A percentile compares a stretch with the other conserved stretches of the same genome.
These are phyloP conservation scores for Rhizoctonia solani DNA, from an alignment of 1,284 basidiomycete genomes.

Conservation along the genomic window DNA sequence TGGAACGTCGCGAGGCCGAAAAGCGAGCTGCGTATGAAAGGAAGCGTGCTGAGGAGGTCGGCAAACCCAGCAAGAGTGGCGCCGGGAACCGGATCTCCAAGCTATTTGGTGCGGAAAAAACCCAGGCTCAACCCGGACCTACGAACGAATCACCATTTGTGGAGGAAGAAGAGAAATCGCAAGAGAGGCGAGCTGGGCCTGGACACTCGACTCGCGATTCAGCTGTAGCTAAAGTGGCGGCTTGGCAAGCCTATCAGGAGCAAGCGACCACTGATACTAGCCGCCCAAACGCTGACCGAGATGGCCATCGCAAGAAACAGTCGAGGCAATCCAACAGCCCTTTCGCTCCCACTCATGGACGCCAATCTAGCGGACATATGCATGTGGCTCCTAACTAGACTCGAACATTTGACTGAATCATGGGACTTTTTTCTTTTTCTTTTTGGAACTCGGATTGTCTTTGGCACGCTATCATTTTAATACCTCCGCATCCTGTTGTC, in stretches of 20 bases:
- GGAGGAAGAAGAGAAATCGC: neutral
- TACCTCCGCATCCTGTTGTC: too few species aligned
- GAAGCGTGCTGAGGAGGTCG: conserved; percentile 40
- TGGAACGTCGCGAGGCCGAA: conserved; percentile 70
- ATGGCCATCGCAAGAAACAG: neutral
- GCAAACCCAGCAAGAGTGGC: neutral
- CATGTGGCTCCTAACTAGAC: conserved; percentile 18
- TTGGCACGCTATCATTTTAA: too few species aligned
- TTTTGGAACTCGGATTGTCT: neutral
- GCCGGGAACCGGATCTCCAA: conserved; percentile 3
- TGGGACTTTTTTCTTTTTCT: neutral
- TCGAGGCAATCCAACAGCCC: conserved; percentile 6
- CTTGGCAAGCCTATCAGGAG: conserved; percentile 75
- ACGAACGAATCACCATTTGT: neutral
- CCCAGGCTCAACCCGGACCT: neutral
- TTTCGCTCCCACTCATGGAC: neutral
- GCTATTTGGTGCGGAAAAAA: conserved; percentile 2
- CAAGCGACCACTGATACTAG: conserved; percentile 49
- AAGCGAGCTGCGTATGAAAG: conserved; percentile 58
- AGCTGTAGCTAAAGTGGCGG: conserved; percentile 67
- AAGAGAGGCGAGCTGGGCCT: neutral
- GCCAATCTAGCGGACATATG: conserved; percentile 1
- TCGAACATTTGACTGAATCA: neutral
- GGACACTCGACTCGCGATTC: neutral
- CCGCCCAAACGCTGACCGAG: neutral